These are phyloP conservation scores for Geotrichum armillariae DNA, from an alignment of 1,139 yeast genomes.

Conservation along the genomic window DNA sequence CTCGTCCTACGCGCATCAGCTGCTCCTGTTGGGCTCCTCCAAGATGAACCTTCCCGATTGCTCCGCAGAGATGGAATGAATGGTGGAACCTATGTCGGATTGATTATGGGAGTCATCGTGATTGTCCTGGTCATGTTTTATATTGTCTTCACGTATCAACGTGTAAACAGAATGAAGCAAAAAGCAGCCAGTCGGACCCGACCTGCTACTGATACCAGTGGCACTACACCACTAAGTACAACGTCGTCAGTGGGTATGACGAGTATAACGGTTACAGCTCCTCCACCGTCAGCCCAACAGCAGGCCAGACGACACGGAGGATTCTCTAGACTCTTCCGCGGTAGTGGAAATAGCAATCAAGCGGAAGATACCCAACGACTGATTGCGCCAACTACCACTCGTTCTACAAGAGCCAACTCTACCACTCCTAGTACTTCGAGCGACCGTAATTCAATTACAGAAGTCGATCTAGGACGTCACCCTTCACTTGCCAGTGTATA, in stretches of 20 bases:
- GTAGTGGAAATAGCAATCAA: background rate
- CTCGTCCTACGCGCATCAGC: background rate
- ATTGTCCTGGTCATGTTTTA: background rate
- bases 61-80: slow-evolving; percentile 1
- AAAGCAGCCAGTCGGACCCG: slow-evolving; percentile 1
- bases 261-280: slow-evolving; percentile 1
- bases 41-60: background rate
- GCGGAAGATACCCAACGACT: slow-evolving; percentile 16
- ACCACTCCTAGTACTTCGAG: background rate
- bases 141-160: background rate
- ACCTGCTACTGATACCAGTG: background rate
- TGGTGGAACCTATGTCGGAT: slow-evolving; percentile 11
- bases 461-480: slow-evolving; percentile 15
- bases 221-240: background rate
- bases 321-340: slow-evolving; percentile 5
- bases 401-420: slow-evolving; percentile 6
- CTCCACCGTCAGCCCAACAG: slow-evolving; percentile 1
- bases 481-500: slow-evolving; percentile 17
- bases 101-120: background rate
- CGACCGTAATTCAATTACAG: slow-evolving; percentile 3
- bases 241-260: background rate
- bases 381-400: slow-evolving; percentile 4
- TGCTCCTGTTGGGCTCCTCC: background rate
- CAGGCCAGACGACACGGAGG: background rate
- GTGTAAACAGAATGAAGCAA: slow-evolving; percentile 1